Conservation (phyloP, 495 filamentous ascomycete species). For the Xylaria curta region DNA sequence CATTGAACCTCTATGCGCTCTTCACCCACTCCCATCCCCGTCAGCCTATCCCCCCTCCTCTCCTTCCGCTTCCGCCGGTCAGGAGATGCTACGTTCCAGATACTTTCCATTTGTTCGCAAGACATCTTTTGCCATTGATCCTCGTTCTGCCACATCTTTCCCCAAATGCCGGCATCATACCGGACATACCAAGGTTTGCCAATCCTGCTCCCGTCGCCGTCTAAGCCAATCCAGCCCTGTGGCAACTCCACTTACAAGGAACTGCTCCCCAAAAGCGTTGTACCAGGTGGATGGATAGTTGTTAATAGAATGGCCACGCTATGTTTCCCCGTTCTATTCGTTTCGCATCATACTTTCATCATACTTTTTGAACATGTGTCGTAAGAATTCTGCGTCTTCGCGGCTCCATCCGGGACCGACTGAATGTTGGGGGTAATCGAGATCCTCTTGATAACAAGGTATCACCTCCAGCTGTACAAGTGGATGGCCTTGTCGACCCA, state of each 20-base stretch:
- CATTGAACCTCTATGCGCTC: neutral
- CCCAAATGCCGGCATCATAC: constrained; percentile 2
- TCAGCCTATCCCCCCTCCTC: neutral
- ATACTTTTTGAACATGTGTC: neutral
- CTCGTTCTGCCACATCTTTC: neutral
- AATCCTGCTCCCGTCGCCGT: neutral
- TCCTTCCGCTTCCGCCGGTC: neutral
- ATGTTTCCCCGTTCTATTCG: neutral
- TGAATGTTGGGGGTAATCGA: neutral
- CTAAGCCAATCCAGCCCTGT: neutral
- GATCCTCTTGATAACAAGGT: neutral
- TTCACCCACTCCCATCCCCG: neutral
- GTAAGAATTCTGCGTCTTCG: neutral
- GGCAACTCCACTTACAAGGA: neutral
- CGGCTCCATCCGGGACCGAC: neutral
- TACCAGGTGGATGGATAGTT: neutral
- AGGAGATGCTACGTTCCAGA: neutral
- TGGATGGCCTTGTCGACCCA: neutral
- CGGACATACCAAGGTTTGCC: neutral
- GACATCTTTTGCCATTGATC: neutral
- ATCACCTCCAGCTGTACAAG: neutral
- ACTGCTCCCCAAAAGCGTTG: neutral
- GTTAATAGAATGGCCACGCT: neutral
- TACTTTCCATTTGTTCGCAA: too few relatives aligned
- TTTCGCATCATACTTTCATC: constrained; percentile 1